phyloP scores from a whole-genome alignment of 257 asterid genomes.

The Eustoma russellianum region DNA sequence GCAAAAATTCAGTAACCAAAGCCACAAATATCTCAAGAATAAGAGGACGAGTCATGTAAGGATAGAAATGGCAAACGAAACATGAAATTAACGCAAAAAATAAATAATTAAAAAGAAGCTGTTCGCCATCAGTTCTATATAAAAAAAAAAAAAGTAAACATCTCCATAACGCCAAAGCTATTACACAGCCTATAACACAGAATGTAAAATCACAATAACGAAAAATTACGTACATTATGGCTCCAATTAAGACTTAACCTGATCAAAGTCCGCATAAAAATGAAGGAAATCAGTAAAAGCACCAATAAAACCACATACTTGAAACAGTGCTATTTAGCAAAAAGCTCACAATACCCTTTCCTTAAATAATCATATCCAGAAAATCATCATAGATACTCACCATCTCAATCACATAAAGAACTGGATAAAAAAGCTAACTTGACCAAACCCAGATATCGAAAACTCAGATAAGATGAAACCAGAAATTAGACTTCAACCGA shows the following conservation, averaged over 20 bases:
- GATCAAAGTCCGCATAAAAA: conserved; percentile 26
- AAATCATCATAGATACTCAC: too few relatives aligned
- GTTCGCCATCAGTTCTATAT: conserved; percentile 8
- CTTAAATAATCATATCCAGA: too few relatives aligned
- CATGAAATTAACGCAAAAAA: conserved; percentile 2
- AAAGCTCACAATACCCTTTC: too few relatives aligned
- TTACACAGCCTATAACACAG: too few relatives aligned
- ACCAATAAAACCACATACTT: too few relatives aligned
- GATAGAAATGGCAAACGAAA: neutral
- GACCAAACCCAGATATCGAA: conserved; percentile 39
- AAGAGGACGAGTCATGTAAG: neutral
- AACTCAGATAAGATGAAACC: conserved; percentile 54
- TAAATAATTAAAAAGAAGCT: neutral
- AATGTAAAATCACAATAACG: conserved; percentile 5
- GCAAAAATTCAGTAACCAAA: conserved; percentile 17
- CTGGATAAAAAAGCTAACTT: conserved; percentile 11
- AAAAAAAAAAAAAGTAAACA: conserved; percentile 1
- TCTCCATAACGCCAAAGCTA: neutral
- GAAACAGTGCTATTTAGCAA: too few relatives aligned
- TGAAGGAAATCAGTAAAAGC: neutral
- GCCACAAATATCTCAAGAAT: conserved; percentile 5
- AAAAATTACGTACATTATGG: neutral
- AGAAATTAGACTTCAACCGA: conserved; percentile 13
- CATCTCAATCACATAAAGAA: conserved; percentile 16
- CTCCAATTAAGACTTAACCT: conserved; percentile 9